Base-by-base conservation (phyloP, 495 filamentous ascomycete genomes). In the Trichoderma asperelloides region DNA sequence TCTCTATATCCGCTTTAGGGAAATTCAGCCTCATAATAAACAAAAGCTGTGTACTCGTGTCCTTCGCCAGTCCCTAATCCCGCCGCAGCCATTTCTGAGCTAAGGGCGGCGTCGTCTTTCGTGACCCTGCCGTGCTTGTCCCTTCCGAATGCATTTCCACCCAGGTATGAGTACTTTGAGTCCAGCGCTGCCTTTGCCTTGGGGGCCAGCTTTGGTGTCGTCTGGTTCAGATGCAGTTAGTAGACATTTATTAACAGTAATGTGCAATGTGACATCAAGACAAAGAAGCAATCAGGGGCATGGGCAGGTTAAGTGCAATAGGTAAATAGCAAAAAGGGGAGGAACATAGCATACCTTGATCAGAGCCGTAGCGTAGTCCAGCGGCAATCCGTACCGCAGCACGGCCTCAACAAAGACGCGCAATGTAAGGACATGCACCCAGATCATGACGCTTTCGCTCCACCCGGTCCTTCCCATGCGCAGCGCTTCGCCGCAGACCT, bases 391-490 rank as follows among this genome's bases (percentile, higher is more conserved):
- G 75, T 98, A 98, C 69, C 95, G 85, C 74, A 98, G 79, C 23
- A 98, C 93, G 13, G 93, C 97, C 83, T 98, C 95, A 23, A 98
- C 95, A 76, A 97, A 98, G 45, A 98, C 93, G 55, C 95, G 82
- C 69, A 98, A 79, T 6, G 93, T 89, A 74, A 97, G 81, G 18
- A 95, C 90, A 76, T 98, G 96, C 13, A 93, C 81, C 93, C 91
- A 96, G 66, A 92, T 88, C 92, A 96, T 96, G 68, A 96, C 92
- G 63, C 87, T 87, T 76, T 98, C 96, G 70, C 92, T 92, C 85
- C 94, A 98, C 33, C 90, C 91, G 25, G 91, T 96, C 69, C 91
- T 82, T 9, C 88, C 91, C 63, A 97, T 80, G 63, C 91, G 81
- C 72, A 98, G 75, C n/a, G 92, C 92, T 78, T 98, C 93, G 3